Conservation (phyloP, 305 asterid species). For the Fraxinus dipetala region DNA sequence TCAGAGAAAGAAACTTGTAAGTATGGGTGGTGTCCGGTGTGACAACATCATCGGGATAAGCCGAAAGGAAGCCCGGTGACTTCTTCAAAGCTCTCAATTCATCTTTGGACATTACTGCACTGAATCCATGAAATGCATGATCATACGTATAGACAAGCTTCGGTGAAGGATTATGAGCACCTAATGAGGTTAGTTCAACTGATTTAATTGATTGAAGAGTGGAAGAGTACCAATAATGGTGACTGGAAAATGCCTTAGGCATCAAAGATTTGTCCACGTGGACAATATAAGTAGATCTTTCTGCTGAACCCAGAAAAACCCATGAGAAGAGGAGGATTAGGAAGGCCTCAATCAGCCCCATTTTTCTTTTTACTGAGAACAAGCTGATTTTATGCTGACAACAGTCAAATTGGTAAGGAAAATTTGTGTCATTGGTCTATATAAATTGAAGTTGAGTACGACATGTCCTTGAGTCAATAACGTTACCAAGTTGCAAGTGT, state of each 20-base stretch:
- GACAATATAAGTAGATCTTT: conserved; percentile 36
- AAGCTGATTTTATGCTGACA: not conserved
- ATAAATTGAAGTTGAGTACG: not conserved
- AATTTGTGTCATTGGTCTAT: not conserved
- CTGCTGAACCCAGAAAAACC: conserved; percentile 27
- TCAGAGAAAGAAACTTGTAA: conserved; percentile 37
- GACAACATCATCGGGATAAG: conserved; percentile 25
- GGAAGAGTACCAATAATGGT: conserved; percentile 39
- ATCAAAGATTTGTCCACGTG: conserved; percentile 48
- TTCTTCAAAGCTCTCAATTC: conserved; percentile 29
- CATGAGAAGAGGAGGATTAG: conserved; percentile 30
- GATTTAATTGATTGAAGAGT: conserved; percentile 22
- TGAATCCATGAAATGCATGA: conserved; percentile 39
- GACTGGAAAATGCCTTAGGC: conserved; percentile 38
- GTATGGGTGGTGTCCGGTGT: conserved; percentile 32
- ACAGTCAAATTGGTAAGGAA: not conserved
- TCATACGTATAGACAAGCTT: conserved; percentile 35
- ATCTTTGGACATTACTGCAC: conserved; percentile 34
- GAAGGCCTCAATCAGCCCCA: conserved; percentile 11
- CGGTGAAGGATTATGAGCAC: conserved; percentile 11
- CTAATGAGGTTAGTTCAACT: not conserved
- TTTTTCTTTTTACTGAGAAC: not conserved
- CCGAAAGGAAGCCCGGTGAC: conserved; percentile 29
- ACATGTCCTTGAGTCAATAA: not conserved
- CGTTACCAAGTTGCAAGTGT: not conserved